Percentiles rank a stretch among this genome's conserved stretches.
phyloP scores from a whole-genome alignment of 2,329 filamentous ascomycete species.

The Stachybotrys chlorohalonatus region DNA sequence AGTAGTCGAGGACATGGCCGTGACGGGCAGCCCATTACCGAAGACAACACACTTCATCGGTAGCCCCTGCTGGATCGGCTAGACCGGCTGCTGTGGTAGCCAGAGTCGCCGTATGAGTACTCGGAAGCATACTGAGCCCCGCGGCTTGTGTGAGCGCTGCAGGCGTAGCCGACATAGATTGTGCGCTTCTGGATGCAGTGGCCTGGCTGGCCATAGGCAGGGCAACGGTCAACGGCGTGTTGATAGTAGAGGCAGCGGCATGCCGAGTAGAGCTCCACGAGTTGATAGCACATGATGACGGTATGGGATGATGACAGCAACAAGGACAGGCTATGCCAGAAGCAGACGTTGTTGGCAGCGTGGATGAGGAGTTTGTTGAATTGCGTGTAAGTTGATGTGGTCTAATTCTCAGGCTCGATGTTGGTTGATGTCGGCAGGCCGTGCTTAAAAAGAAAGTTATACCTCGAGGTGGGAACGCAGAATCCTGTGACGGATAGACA shows the following conservation, averaged over 20 bases:
- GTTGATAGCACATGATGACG: conserved; percentile 70
- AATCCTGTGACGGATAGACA: background rate
- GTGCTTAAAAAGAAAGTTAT: background rate
- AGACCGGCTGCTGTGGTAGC: conserved; percentile 38
- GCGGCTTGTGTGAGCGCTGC: conserved; percentile 29
- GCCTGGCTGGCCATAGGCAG: conserved; percentile 62
- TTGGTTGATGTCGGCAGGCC: background rate
- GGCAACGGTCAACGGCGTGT: conserved; percentile 77
- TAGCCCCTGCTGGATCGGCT: conserved; percentile 31
- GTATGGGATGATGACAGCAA: conserved; percentile 1
- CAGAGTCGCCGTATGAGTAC: conserved; percentile 43
- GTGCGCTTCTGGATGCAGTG: conserved; percentile 66
- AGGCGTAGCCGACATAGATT: conserved; percentile 77
- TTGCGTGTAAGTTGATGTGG: background rate
- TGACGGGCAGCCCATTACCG: conserved; percentile 33
- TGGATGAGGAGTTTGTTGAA: background rate
- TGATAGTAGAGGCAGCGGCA: conserved; percentile 84
- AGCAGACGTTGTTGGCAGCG: conserved; percentile 5
- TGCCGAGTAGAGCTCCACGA: conserved; percentile 77
- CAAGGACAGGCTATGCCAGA: background rate
- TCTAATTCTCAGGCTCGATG: background rate
- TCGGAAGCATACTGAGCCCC: conserved; percentile 28
- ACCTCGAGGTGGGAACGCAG: background rate
- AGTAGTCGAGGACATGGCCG: conserved; percentile 31
- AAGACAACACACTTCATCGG: conserved; percentile 47